Conservation (phyloP, 2,329 filamentous ascomycete genomes). For the Apiospora koreana region DNA sequence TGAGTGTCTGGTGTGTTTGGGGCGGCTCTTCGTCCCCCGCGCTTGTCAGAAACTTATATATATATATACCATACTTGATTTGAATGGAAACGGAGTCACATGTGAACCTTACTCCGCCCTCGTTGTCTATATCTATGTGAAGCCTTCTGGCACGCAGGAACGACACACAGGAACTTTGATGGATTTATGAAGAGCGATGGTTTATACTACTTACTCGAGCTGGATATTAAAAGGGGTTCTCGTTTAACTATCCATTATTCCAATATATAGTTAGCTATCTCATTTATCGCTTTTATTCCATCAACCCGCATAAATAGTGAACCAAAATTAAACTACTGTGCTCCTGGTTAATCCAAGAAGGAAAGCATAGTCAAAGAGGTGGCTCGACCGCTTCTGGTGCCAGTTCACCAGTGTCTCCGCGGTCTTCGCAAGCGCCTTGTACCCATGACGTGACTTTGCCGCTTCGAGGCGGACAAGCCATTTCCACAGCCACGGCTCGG, state of each 20-base stretch:
- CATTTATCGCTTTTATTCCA: too few relatives aligned
- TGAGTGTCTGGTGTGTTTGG: background rate
- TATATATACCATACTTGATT: background rate
- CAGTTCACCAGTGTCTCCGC: background rate
- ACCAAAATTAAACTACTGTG: too few relatives aligned
- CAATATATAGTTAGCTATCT: too few relatives aligned
- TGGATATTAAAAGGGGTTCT: too few relatives aligned
- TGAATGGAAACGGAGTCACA: background rate
- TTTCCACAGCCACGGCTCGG: background rate
- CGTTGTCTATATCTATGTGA: background rate
- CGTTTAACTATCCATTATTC: too few relatives aligned
- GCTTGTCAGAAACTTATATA: background rate
- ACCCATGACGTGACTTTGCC: background rate
- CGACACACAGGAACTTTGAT: background rate
- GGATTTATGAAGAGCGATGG: too few relatives aligned
- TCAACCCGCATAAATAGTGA: too few relatives aligned
- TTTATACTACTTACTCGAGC: too few relatives aligned
- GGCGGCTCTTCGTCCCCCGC: background rate
- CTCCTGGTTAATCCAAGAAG: background rate
- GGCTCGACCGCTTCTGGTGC: background rate
- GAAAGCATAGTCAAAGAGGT: background rate
- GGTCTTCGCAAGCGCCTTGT: background rate
- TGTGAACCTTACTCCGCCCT: background rate
- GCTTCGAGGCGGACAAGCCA: background rate
- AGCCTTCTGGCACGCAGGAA: background rate